Evolutionary conservation across 1,139 yeast species (phyloP), one percentile per base, ranked within the genome.

Genomic region (Debaryomyces robertsiae): DNA sequence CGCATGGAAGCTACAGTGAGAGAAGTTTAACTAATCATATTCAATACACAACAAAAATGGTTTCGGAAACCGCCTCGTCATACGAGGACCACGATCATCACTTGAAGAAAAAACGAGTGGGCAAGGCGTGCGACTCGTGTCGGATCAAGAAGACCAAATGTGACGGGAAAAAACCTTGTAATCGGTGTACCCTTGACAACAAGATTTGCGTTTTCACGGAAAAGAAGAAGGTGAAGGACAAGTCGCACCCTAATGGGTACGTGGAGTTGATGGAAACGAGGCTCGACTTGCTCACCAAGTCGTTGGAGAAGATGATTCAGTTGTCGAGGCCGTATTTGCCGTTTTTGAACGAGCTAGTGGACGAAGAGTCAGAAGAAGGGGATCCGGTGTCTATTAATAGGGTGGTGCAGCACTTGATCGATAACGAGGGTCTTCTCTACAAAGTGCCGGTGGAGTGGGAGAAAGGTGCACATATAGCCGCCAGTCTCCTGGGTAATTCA

Each of bases 101-200:
- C 11, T 46, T 50, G 18, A 73, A 74, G 56, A 84, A 83, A 69
- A 82, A 81, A 61, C 63, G 94, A 46, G 93, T 85, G 5, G 87
- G 88, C 30, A 84, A 84, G 56, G 94, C 94, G 4, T 85, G 94
- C 53, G 93, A 85, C 57, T 79, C 85, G 39, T 85, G 94, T 61
- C 70, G 91, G 38, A 77, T 83, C 55, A 83, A 83, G 56, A 84
- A 82, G 62, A 81, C 88, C 9, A 81, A 83, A 53, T 85, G 91
- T 61, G 89, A 85, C 50, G 94, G 94, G 13, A 75, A 78, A 47
- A 82, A 82, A 54, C 93, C 94, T 2, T 85, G 94, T 54, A 73
- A 79, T 31, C 71, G 84, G 39, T 85, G 94, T 57, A 63, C 75
- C 9, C 69, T 75, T 36, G 91, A 84, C 54, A 84, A 85, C 60